These are phyloP conservation scores for Hypoxylon sp. DNA, from an alignment of 2,329 filamentous ascomycete species.

Conservation along the genomic window DNA sequence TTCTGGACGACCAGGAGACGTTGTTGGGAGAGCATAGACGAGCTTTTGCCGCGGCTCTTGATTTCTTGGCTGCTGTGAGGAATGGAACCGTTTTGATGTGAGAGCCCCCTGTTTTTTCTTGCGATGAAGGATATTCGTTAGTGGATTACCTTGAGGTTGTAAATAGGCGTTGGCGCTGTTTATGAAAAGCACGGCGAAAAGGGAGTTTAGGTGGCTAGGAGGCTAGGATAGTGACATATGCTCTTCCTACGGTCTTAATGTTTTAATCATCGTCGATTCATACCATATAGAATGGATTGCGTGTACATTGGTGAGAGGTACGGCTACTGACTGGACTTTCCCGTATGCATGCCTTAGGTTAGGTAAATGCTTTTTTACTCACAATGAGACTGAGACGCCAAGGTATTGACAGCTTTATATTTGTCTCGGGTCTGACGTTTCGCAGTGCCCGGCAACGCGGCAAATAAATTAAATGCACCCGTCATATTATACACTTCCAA, in stretches of 20 bases:
- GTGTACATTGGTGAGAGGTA: neutral
- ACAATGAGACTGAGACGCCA: neutral
- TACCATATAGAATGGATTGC: neutral
- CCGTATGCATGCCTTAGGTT: neutral
- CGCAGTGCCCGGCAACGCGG: neutral
- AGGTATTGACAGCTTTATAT: neutral
- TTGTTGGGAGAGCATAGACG: neutral
- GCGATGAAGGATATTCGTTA: neutral
- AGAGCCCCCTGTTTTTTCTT: slow-evolving; percentile 2
- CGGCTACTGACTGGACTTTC: neutral
- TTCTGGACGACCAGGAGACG: slow-evolving; percentile 2
- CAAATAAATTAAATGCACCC: neutral
- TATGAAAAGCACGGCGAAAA: neutral
- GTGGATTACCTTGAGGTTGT: neutral
- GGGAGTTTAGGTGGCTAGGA: neutral
- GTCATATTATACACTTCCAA: neutral
- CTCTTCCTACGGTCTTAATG: neutral
- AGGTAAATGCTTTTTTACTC: neutral
- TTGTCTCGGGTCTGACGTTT: neutral
- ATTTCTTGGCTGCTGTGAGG: neutral
- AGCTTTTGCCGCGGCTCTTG: neutral
- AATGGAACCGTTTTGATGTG: neutral
- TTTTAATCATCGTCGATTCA: neutral
- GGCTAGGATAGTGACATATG: neutral
- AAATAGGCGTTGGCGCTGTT: neutral